Evolutionary conservation across 1,284 basidiomycete species (phyloP), one percentile per base, ranked within the genome.

Genomic region (Apiotrichum akiyoshidainum): DNA sequence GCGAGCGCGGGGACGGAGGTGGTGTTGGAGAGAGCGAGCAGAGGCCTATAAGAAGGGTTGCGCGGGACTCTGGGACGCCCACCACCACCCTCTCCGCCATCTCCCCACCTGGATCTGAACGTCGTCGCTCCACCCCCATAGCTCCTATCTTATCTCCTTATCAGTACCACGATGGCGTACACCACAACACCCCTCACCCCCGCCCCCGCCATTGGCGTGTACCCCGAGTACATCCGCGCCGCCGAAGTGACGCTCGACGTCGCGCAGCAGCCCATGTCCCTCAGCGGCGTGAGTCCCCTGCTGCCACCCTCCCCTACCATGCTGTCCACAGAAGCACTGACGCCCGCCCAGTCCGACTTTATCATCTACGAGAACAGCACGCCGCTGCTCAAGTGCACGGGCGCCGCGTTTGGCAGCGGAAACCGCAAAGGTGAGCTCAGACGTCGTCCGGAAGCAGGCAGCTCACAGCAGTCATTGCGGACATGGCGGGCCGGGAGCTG

Each of bases 251-350:
- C 52, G 3, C 44, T 60, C 31, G 44, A 75, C 10, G 57, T 76
- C 45, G 73, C 73, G 49, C 75, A 78, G 58, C 45, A 17, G 12
- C 39, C 52, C 26, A 4, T 45, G 35, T 57, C 59, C 5, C 33
- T 60, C 37, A 46, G 41, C 13, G 59, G 52, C 8, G 58, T 59
- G 26, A 40, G 58, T 46, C 26, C 26, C 26, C 7, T 31, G 12
- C 13, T 16, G 22, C 21, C 45, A 6, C 10, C 12, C 13, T 14
- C 22, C 11, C 22, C 9, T 11, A 40, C 8, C 46, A 35, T 21
- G 31, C 31, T 13, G 33, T n/a, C n/a, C n/a, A n/a, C n/a, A n/a
- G n/a, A n/a, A n/a, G n/a, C n/a, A n/a, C n/a, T n/a, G n/a, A n/a
- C n/a, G n/a, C n/a, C n/a, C n/a, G n/a, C n/a, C 8, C 50, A 60